Base-by-base conservation (phyloP, 2,329 filamentous ascomycete genomes). In the Leptographium radiaticola region DNA sequence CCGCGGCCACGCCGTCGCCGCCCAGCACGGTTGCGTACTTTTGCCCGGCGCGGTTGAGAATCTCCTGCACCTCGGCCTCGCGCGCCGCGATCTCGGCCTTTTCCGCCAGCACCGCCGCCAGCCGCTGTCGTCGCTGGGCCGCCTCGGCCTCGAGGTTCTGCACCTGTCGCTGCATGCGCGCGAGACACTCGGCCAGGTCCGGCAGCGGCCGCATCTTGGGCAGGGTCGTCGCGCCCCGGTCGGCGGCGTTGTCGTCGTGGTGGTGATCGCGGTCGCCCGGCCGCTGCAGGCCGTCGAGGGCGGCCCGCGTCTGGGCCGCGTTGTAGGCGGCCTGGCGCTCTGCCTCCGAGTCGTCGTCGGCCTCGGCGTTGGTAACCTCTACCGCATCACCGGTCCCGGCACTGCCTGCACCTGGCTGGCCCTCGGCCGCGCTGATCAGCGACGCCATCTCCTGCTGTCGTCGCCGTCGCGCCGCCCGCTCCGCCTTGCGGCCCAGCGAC, bases 271-370 rank as follows among this genome's bases (percentile, higher is more conserved):
- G 57, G 31, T 68, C 67, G 53, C 69, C 69, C 40, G 71, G 71
- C 62, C 74, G 75, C 62, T 73, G 75, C 25, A 86, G 63, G 0
- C 83, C 86, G 62, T 91, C 90, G 71, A 93, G 85, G n/a, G 89
- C 91, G 4, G 87, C 86, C 20, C 86, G 79, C 10, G 87, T 90
- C 70, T 97, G 91, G 6, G 87, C 84, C 12, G 83, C 80, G 67
- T 95, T 90, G 68, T 95, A 97, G 0, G 88, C 90, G 2, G 85
- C 87, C 55, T 83, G 82, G 16, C 85, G 77, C 64, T 84, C 82
- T 0, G 81, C 81, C 46, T 84, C 81, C 25, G 80, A 83, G 53
- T 91, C 87, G n/a, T 79, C 79, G 8, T 76, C 81, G 9, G 80
- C 80, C 15, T 78, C 78, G 2, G 77, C 82, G 4, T 75, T 81